Base-by-base conservation (phyloP, 1,139 yeast genomes). In the Yamadazyma membranifaciens region DNA sequence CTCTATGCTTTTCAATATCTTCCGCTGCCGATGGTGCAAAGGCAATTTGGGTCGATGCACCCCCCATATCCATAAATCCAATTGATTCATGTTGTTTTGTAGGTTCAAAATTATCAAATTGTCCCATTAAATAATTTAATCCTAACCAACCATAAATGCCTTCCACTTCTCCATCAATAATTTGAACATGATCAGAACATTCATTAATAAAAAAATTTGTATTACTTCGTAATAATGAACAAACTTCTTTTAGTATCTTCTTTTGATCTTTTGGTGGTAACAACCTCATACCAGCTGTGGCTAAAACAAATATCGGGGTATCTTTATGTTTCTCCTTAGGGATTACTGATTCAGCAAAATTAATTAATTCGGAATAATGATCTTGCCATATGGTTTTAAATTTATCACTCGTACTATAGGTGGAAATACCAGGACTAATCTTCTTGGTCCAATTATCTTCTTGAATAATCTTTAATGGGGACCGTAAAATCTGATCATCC, bases 61-160 rank as follows among this genome's bases (percentile, higher is more conserved):
- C 95, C 6, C 95, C 95, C 95, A 85, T 85, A 58, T 85, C 95
- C 91, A 86, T 83, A 53, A 86, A 85, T 2, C 95, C 95, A 43
- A 78, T 75, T 0, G 88, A 78, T n/a, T 68, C 67, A 49, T 75
- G 82, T 1, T 42, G 40, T 2, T 56, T 57, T 4, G 51, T 38
- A 0, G 56, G 37, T 33, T 73, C 69, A 52, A 73, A 80, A 38
- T 69, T 59, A 40, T 78, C 62, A 37, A 81, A 71, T 49, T 71
- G 75, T 0, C 80, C 81, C 71, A 78, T 68, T 36, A 85, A 57
- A 57, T 84, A 85, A 54, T 86, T 86, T 40, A 85, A 62, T 1
- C 86, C 86, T 24, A 85, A 55, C 95, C 95, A 86, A 1, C 94
- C 95, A 55, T 83, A 86, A 3, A 83, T 54, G 0, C 95, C 95